Conservation (phyloP, 768 basidiomycete genomes). For the Cantharellus cinnabarinus region DNA sequence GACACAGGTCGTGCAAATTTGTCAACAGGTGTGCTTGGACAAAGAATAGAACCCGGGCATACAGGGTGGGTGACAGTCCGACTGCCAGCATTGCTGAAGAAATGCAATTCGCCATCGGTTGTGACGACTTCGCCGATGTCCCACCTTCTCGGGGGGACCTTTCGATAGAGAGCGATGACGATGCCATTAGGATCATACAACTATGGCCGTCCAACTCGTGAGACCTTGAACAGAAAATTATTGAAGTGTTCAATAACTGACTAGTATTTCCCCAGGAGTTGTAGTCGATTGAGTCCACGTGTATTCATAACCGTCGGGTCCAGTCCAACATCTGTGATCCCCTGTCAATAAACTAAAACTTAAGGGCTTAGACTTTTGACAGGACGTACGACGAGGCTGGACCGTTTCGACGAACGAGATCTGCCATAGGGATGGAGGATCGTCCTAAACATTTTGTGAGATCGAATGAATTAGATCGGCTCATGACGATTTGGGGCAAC, state of each 20-base stretch:
- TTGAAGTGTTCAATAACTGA: conserved; percentile 17
- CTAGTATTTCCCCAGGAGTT: conserved; percentile 37
- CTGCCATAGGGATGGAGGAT: conserved; percentile 64
- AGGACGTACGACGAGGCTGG: conserved; percentile 8
- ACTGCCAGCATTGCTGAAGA: conserved; percentile 55
- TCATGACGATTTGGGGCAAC: not conserved
- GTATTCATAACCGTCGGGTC: conserved; percentile 64
- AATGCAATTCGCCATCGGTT: conserved; percentile 58
- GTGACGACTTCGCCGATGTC: conserved; percentile 54
- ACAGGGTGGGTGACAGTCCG: conserved; percentile 45
- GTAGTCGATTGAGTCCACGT: conserved; percentile 42
- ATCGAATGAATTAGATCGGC: not conserved
- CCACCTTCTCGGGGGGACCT: conserved; percentile 57
- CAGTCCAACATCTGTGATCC: conserved; percentile 38
- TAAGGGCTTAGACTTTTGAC: conserved; percentile 9
- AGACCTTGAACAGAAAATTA: conserved; percentile 1
- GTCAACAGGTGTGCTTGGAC: not conserved
- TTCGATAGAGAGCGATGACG: conserved; percentile 56
- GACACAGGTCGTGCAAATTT: conserved; percentile 2
- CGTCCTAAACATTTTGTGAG: conserved; percentile 23
- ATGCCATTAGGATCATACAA: conserved; percentile 42
- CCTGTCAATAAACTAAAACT: too few relatives aligned
- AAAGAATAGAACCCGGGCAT: conserved; percentile 3
- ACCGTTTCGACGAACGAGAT: conserved; percentile 53
- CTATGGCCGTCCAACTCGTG: conserved; percentile 18